Conservation (phyloP, 148 eudicot species). For the Chenopodium suecicum region DNA sequence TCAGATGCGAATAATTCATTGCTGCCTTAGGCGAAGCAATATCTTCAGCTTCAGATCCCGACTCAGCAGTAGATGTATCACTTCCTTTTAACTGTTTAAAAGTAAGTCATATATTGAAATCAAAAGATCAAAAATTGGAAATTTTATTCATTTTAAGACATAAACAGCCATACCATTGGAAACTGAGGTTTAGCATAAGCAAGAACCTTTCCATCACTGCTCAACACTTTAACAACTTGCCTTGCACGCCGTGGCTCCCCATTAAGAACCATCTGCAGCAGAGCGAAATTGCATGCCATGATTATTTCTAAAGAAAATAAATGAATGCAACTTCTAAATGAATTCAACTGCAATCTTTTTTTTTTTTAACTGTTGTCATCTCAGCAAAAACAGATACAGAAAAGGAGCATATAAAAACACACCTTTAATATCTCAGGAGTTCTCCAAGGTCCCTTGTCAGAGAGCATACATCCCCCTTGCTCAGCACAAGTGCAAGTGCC, state of each 20-base stretch:
- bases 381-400: background rate
- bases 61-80: constrained; percentile 93
- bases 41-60: constrained; percentile 99
- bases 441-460: constrained; percentile 97
- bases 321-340: background rate
- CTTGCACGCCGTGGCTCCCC: constrained; percentile 79
- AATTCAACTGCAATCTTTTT: background rate
- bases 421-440: constrained; percentile 87
- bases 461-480: constrained; percentile 79
- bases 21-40: constrained; percentile 78
- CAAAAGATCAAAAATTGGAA: background rate
- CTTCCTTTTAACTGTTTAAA: constrained; percentile 69
- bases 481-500: constrained; percentile 85
- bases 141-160: background rate
- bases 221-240: constrained; percentile 85
- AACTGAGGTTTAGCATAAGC: constrained; percentile 88
- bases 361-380: background rate
- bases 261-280: constrained; percentile 71
- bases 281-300: background rate
- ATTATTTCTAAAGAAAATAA: background rate
- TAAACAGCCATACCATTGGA: constrained; percentile 47
- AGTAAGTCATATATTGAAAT: constrained; percentile 12
- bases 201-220: constrained; percentile 91
- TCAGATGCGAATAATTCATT: constrained; percentile 66
- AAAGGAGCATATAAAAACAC: constrained; percentile 4